Conservation (phyloP, 441 rosid species). For the Aleurites moluccanus region DNA sequence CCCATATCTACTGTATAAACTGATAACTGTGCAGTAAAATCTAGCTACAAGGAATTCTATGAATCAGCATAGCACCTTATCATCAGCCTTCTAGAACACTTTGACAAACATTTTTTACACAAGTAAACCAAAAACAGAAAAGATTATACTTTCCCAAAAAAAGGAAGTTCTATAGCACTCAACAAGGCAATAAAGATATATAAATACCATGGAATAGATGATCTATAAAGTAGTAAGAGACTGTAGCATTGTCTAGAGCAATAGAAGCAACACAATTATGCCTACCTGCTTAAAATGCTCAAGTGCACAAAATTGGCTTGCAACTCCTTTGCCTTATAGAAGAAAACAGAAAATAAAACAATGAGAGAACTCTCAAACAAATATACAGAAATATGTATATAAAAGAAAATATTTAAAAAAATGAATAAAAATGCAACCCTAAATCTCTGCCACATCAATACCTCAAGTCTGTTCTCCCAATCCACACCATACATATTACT, state of each 20-base stretch:
- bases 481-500: conserved; percentile 66
- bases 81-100: neutral
- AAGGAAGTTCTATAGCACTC: neutral
- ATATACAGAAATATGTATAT: neutral
- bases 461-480: conserved; percentile 94
- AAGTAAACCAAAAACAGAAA: neutral
- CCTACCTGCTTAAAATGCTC: conserved; percentile 79
- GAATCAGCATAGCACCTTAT: neutral
- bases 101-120: neutral
- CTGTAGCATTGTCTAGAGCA: conserved; percentile 9
- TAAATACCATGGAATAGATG: neutral
- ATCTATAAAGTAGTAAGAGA: neutral
- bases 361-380: conserved; percentile 17
- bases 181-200: neutral
- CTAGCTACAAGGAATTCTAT: neutral
- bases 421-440: neutral
- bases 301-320: conserved; percentile 82
- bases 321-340: conserved; percentile 73
- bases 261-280: conserved; percentile 21
- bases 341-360: conserved; percentile 22
- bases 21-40: neutral
- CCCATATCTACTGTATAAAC: neutral
- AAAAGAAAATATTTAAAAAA: conserved; percentile 5
- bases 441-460: conserved; percentile 26
- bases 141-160: neutral